Conservation (phyloP, 805 yeast species). For the Ogataea neopini region DNA sequence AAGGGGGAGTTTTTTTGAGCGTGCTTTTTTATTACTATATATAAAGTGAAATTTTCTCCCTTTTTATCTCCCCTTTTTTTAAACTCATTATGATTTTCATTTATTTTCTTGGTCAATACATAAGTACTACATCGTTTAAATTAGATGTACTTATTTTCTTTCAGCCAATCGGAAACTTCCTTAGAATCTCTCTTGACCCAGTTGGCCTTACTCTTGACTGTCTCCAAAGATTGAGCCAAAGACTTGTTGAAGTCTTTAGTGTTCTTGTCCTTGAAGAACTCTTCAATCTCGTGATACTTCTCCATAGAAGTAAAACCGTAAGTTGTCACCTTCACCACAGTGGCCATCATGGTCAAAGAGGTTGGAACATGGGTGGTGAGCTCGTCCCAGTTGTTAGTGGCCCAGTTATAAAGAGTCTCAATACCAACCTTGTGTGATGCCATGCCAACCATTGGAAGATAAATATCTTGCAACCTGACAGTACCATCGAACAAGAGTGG, state of each 20-base stretch:
- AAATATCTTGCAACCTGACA: constrained; percentile 49
- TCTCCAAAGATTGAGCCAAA: constrained; percentile 58
- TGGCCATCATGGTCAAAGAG: constrained; percentile 74
- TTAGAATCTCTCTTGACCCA: constrained; percentile 57
- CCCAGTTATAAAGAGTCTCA: constrained; percentile 73
- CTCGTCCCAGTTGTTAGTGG: constrained; percentile 66
- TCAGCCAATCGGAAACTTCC: constrained; percentile 49
- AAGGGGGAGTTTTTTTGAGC: neutral
- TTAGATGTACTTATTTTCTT: constrained; percentile 27
- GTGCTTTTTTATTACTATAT: neutral
- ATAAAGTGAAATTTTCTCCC: neutral
- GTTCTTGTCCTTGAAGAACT: constrained; percentile 50
- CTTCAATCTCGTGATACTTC: constrained; percentile 43
- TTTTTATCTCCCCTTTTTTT: neutral
- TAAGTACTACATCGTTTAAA: no score
- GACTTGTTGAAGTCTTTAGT: constrained; percentile 60
- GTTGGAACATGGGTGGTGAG: constrained; percentile 73
- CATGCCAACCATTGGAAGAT: constrained; percentile 76
- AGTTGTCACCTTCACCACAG: constrained; percentile 64
- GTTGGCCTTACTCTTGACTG: constrained; percentile 48
- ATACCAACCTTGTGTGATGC: constrained; percentile 64
- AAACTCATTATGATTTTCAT: no score
- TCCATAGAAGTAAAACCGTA: constrained; percentile 41
- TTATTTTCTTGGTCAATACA: no score
- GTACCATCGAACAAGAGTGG: constrained; percentile 60